phyloP scores from a whole-genome alignment of 2,329 filamentous ascomycete genomes.

The Emmonsia crescens region DNA sequence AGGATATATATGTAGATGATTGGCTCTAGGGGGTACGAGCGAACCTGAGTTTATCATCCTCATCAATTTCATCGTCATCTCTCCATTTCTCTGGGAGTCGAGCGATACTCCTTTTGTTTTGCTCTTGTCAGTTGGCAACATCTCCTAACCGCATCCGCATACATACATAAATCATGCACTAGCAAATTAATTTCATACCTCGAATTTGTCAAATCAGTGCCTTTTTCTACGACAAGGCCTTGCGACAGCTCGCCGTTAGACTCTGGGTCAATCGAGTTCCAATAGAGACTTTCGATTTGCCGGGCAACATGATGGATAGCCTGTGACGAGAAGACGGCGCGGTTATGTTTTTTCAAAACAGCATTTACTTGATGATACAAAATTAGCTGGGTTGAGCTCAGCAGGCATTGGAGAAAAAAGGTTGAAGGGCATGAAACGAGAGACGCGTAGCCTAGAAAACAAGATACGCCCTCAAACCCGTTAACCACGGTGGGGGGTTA shows the following conservation, averaged over 20 bases:
- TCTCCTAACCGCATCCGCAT: background rate
- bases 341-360: constrained; percentile 42
- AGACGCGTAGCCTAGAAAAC: background rate
- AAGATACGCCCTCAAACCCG: background rate
- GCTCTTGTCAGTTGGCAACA: constrained; percentile 6
- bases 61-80: constrained; percentile 19
- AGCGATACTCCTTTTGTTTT: constrained; percentile 27
- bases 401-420: background rate
- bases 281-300: constrained; percentile 46
- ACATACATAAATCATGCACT: background rate
- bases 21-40: constrained; percentile 10
- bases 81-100: constrained; percentile 29
- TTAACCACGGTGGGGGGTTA: background rate
- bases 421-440: background rate
- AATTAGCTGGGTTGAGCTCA: background rate
- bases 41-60: constrained; percentile 26
- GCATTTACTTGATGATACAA: constrained; percentile 38
- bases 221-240: constrained; percentile 26
- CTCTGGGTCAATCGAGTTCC: constrained; percentile 37
- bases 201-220: constrained; percentile 29
- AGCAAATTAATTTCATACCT: constrained; percentile 20
- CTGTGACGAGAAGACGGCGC: constrained; percentile 43
- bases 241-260: constrained; percentile 16
- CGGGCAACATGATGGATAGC: constrained; percentile 46
- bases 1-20: background rate